phyloP scores from a whole-genome alignment of 148 eudicot genomes.

The Polygonum aviculare region DNA sequence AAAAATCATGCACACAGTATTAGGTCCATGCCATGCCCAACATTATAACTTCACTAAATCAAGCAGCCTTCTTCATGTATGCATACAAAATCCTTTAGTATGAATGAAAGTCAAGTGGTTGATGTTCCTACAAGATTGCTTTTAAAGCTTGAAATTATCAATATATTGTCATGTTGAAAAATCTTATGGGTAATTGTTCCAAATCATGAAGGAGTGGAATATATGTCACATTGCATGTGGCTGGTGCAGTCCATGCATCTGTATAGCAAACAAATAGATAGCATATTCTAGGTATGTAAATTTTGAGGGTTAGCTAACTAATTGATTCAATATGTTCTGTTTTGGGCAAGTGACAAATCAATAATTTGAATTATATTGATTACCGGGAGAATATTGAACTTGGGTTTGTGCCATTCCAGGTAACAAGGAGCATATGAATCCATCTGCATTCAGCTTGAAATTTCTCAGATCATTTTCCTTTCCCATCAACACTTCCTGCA shows the following conservation, averaged over 20 bases:
- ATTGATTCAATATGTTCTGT: neutral
- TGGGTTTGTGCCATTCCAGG: conserved; percentile 78
- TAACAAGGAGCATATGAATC: conserved; percentile 67
- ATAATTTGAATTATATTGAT: neutral
- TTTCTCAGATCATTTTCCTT: conserved; percentile 47
- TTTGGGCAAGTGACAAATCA: neutral
- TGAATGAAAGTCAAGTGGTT: neutral
- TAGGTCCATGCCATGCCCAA: neutral
- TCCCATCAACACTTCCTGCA: conserved; percentile 92
- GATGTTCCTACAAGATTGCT: neutral
- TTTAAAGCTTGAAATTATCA: neutral
- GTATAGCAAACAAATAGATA: neutral
- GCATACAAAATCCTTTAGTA: neutral
- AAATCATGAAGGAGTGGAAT: conserved; percentile 1
- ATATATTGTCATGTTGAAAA: neutral
- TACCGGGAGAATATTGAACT: conserved; percentile 95
- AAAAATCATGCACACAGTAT: neutral
- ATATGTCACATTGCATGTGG: conserved; percentile 1
- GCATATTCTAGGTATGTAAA: neutral
- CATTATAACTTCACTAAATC: neutral
- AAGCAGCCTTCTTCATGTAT: neutral
- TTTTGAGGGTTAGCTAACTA: neutral
- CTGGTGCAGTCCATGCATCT: conserved; percentile 4
- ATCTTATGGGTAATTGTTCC: neutral
- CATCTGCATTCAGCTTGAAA: conserved; percentile 74